Evolutionary conservation across 2,329 filamentous ascomycete species (phyloP).

Genomic region (Penicillium capsulatum): DNA sequence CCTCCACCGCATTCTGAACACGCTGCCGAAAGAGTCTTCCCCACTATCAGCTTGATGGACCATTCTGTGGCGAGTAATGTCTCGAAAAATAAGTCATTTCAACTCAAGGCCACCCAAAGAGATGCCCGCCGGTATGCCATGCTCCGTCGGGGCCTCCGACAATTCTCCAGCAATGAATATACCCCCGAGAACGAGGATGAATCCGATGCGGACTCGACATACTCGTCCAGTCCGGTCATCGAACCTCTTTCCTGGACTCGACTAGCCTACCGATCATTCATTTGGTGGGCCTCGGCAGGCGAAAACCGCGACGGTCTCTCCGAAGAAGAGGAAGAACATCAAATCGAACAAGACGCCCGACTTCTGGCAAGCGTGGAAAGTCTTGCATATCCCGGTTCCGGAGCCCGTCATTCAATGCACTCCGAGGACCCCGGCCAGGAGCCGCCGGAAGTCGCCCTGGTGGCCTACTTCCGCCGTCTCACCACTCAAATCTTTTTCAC

Average conservation of each 20-base stretch:
- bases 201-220: constrained; percentile 39
- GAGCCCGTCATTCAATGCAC: constrained; percentile 26
- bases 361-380: constrained; percentile 37
- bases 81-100: constrained; percentile 36
- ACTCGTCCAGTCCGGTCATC: constrained; percentile 45
- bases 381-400: constrained; percentile 27
- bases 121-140: constrained; percentile 76
- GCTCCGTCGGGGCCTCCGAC: constrained; percentile 59
- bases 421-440: constrained; percentile 29
- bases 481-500: constrained; percentile 46
- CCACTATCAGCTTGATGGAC: constrained; percentile 61
- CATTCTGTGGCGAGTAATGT: constrained; percentile 28
- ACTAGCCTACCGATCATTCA: constrained; percentile 59
- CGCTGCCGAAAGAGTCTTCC: constrained; percentile 64
- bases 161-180: constrained; percentile 22
- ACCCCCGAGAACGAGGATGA: constrained; percentile 29
- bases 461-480: constrained; percentile 49
- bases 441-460: constrained; percentile 45
- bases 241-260: constrained; percentile 58
- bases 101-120: constrained; percentile 79
- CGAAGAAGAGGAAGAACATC: constrained; percentile 51
- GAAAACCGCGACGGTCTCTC: constrained; percentile 53
- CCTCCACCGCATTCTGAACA: constrained; percentile 59
- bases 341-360: constrained; percentile 43
- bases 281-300: constrained; percentile 65